Base-by-base conservation (phyloP, 306 rosid genomes). In the Rosa multiflora region DNA sequence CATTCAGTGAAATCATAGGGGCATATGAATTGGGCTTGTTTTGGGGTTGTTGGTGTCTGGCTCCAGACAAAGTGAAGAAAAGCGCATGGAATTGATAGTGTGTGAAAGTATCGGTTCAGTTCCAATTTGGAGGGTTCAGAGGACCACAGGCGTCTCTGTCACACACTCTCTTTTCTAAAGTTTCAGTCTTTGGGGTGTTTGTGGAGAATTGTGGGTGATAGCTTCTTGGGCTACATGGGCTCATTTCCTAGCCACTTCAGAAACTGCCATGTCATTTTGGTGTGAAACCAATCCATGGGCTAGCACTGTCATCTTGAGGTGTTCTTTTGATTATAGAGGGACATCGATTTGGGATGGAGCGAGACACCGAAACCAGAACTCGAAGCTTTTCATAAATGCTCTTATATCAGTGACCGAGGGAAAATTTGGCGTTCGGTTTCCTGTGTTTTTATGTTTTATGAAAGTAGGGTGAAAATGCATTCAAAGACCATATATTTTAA, bases 1-100 rank as follows among this genome's bases (percentile, higher is more conserved):
- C 87, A 73, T 84, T 81, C 87, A 51, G 76, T 9, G 63, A 66
- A 66, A 66, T 39, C 47, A 66, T 2, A 63, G n/a, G 56, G 2
- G 11, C 76, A 63, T 43, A 1, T 18, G 39, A 48, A 52, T 48
- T 53, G 69, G 61, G 75, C 15, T 20, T 47, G 21, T 37, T 26
- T 23, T 21, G 37, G 76, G 52, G 79, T 42, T 43, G 79, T 42
- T 43, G 70, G 46, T 47, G 73, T 64, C 67, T 62, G 78, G 64
- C 18, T 63, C 42, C 81, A 76, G 56, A 70, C 75, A 76, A 64
- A 70, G 75, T 26, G 78, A 15, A 52, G 3, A 18, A 77, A 43
- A 43, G 79, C 32, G 44, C 42, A 55, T 11, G 66, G 23, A 53
- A 64, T 18, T 39, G 51, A 18, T 21, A 12, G 66, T 42, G 66